These are phyloP conservation scores for Verticillium tricorpus DNA, from an alignment of 2,329 filamentous ascomycete species.

Conservation along the genomic window DNA sequence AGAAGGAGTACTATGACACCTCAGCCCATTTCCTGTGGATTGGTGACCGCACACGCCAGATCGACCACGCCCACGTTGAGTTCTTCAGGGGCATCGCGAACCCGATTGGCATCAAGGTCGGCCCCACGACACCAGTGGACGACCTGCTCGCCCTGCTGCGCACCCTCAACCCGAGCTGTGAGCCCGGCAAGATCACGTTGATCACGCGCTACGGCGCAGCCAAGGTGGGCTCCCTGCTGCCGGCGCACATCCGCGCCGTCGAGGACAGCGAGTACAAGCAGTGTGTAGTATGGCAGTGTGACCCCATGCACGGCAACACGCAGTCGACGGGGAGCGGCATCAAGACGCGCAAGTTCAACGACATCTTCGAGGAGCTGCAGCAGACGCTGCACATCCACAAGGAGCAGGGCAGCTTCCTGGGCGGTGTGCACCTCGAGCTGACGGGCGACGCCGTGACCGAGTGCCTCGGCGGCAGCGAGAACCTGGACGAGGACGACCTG, in stretches of 20 bases:
- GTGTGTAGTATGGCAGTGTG: slow-evolving; percentile 90
- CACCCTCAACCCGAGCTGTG: slow-evolving; percentile 75
- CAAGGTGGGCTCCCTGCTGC: slow-evolving; percentile 71
- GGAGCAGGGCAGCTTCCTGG: slow-evolving; percentile 77
- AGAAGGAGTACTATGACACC: slow-evolving; percentile 80
- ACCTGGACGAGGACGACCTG: slow-evolving; percentile 81
- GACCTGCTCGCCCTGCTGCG: slow-evolving; percentile 79
- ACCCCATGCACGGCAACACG: slow-evolving; percentile 94
- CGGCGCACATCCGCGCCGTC: slow-evolving; percentile 83
- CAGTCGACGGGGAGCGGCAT: slow-evolving; percentile 67
- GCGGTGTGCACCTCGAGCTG: slow-evolving; percentile 90
- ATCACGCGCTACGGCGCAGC: slow-evolving; percentile 90
- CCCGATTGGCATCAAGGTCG: slow-evolving; percentile 94
- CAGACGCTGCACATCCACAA: slow-evolving; percentile 82
- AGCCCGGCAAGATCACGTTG: slow-evolving; percentile 89
- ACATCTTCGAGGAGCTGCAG: slow-evolving; percentile 83
- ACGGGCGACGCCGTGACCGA: slow-evolving; percentile 96
- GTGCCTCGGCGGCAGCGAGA: slow-evolving; percentile 86
- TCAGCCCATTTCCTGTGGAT: slow-evolving; percentile 98
- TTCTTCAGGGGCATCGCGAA: slow-evolving; percentile 97
- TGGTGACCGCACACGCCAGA: slow-evolving; percentile 89
- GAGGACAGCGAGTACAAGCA: slow-evolving; percentile 66
- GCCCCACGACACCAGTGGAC: slow-evolving; percentile 71
- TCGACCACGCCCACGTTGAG: slow-evolving; percentile 91
- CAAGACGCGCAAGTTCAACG: slow-evolving; percentile 88